Percentiles rank a stretch among this genome's conserved stretches.
These are phyloP conservation scores for Penicillium paxilli DNA, from an alignment of 495 filamentous ascomycete species.

Conservation along the genomic window DNA sequence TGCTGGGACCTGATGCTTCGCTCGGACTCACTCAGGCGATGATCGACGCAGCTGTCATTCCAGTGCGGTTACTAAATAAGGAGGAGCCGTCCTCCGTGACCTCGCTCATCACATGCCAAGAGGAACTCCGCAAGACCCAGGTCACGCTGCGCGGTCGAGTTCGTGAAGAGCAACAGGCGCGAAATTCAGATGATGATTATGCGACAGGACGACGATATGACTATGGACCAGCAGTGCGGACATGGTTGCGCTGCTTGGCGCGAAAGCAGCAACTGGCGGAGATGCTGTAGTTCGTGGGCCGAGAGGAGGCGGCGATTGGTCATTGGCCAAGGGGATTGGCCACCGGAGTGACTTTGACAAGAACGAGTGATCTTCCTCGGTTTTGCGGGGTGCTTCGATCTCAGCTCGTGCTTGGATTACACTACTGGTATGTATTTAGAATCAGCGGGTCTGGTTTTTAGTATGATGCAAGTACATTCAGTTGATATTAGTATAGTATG, in stretches of 20 bases:
- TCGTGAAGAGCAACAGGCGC: conserved; percentile 42
- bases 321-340: too few species aligned
- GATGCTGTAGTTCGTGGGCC: conserved; percentile 11
- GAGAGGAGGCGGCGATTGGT: conserved; percentile 6
- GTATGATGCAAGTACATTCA: too few species aligned
- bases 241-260: conserved; percentile 45
- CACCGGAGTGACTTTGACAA: too few species aligned
- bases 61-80: conserved; percentile 10
- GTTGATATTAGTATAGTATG: too few species aligned
- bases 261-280: conserved; percentile 38
- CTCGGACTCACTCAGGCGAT: conserved; percentile 32
- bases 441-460: too few species aligned
- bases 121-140: conserved; percentile 35
- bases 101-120: conserved; percentile 16
- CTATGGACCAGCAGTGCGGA: conserved; percentile 46
- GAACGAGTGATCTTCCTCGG: not conserved
- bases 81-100: not conserved
- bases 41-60: conserved; percentile 32
- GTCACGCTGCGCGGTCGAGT: conserved; percentile 36
- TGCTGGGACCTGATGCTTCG: conserved; percentile 34
- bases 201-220: conserved; percentile 48
- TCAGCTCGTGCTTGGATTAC: not conserved
- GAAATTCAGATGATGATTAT: conserved; percentile 44
- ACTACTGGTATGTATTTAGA: too few species aligned
- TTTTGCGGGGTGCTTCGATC: not conserved